Conservation (phyloP, 2,329 filamentous ascomycete species). For the Claviceps maximensis region DNA sequence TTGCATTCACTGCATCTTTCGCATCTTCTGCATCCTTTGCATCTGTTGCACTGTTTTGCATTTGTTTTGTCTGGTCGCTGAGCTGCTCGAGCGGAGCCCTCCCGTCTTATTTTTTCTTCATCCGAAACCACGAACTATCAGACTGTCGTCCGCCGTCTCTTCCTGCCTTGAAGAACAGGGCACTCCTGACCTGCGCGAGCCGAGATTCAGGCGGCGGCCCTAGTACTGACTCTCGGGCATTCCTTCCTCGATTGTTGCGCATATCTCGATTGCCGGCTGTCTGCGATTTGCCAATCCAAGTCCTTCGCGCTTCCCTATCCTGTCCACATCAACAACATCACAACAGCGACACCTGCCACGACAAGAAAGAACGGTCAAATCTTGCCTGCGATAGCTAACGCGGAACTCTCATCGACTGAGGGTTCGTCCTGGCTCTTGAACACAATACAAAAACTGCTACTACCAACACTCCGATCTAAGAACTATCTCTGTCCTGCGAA, state of each 20-base stretch:
- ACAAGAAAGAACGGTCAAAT: neutral
- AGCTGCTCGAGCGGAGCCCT: too few relatives aligned
- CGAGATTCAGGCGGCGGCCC: neutral
- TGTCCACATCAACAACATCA: neutral
- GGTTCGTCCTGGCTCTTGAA: neutral
- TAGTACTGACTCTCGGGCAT: neutral
- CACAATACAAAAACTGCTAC: neutral
- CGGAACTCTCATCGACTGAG: neutral
- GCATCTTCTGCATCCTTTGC: neutral
- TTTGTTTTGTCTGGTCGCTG: neutral
- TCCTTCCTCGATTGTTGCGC: neutral
- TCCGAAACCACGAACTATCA: neutral
- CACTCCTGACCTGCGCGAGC: neutral
- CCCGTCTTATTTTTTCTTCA: too few relatives aligned
- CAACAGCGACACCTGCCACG: neutral
- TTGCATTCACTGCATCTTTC: neutral
- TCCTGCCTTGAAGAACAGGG: neutral
- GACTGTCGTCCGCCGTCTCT: neutral
- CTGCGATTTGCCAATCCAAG: neutral
- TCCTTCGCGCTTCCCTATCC: neutral
- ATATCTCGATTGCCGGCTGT: neutral
- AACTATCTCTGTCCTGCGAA: neutral
- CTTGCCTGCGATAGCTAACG: neutral
- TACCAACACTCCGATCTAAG: too few relatives aligned
- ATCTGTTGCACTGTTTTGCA: neutral